A percentile compares a stretch with the other conserved stretches of the same genome.
Evolutionary conservation across 352 stramenopile species (phyloP).

Genomic region (Globisporangium echinulatum): DNA sequence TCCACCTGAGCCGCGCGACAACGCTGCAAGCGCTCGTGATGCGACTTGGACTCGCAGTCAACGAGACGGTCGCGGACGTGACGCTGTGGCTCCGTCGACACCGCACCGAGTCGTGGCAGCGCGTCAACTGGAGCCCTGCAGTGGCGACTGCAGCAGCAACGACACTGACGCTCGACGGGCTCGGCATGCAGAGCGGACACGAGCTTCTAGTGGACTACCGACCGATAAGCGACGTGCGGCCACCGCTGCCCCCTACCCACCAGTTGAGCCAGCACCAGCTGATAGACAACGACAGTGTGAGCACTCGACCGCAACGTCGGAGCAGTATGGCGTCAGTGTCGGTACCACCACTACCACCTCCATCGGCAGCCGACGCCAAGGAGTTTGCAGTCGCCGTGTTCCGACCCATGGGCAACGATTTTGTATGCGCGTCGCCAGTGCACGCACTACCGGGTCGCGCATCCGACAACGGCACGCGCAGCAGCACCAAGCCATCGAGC

Average conservation of each 20-base stretch:
- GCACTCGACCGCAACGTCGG: not conserved
- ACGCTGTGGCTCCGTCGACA: slow-evolving; percentile 56
- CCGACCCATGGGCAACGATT: slow-evolving; percentile 60
- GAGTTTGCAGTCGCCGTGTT: slow-evolving; percentile 38
- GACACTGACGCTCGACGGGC: slow-evolving; percentile 23
- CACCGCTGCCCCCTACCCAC: no score
- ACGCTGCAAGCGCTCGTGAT: slow-evolving; percentile 54
- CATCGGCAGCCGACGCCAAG: not conserved
- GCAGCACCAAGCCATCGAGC: slow-evolving; percentile 14
- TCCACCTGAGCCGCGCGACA: slow-evolving; percentile 30
- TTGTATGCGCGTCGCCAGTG: slow-evolving; percentile 17
- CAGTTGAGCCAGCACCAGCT: slow-evolving; percentile 11
- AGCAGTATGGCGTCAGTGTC: slow-evolving; percentile 8
- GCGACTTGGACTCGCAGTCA: slow-evolving; percentile 44
- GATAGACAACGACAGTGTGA: slow-evolving; percentile 17
- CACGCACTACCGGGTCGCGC: not conserved
- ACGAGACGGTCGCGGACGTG: slow-evolving; percentile 46
- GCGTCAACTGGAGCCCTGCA: slow-evolving; percentile 44
- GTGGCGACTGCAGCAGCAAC: slow-evolving; percentile 17
- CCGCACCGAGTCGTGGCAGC: slow-evolving; percentile 49
- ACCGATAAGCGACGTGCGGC: slow-evolving; percentile 15
- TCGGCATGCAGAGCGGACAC: slow-evolving; percentile 39
- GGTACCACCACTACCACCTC: slow-evolving; percentile 10
- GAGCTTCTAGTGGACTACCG: slow-evolving; percentile 72
- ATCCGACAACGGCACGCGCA: slow-evolving; percentile 9